These are phyloP conservation scores for Pisolithus albus DNA, from an alignment of 768 basidiomycete species.

Conservation along the genomic window DNA sequence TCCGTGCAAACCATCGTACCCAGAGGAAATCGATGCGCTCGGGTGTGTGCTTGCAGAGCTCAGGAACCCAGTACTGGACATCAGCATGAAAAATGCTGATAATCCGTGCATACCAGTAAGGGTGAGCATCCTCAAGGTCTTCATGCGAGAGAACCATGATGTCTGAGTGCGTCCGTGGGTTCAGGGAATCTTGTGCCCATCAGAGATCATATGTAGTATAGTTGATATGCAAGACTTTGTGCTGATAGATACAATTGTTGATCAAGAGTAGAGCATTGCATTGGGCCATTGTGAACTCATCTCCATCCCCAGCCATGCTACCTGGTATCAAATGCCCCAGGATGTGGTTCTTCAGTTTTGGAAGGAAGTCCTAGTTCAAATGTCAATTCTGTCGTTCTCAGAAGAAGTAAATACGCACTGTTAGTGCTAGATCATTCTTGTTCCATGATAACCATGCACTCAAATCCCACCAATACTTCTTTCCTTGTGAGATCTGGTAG, in stretches of 20 bases:
- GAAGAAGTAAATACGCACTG: constrained; percentile 7
- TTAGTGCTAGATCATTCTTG: constrained; percentile 7
- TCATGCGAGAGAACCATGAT: constrained; percentile 30
- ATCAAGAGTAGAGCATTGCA: constrained; percentile 12
- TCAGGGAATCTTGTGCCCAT: constrained; percentile 33
- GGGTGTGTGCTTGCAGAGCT: background rate
- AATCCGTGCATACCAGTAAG: constrained; percentile 31
- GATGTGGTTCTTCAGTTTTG: constrained; percentile 14
- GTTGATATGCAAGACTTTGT: constrained; percentile 22
- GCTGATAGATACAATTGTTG: constrained; percentile 18
- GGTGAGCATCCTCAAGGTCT: constrained; percentile 25
- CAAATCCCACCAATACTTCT: constrained; percentile 3
- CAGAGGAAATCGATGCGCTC: constrained; percentile 22
- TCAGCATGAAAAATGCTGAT: constrained; percentile 13
- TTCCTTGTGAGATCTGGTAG: constrained; percentile 15
- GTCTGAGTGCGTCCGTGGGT: constrained; percentile 29
- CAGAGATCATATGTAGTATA: constrained; percentile 26
- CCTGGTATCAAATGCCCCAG: constrained; percentile 8
- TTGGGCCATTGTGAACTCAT: constrained; percentile 13
- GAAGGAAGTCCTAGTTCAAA: constrained; percentile 13
- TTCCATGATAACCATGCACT: constrained; percentile 3
- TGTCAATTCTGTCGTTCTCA: background rate
- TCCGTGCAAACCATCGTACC: constrained; percentile 20
- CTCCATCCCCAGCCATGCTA: constrained; percentile 23
- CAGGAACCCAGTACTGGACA: background rate